A percentile compares a stretch with the other conserved stretches of the same genome.
phyloP scores from a whole-genome alignment of 176 grass and related monocot genomes.

The Guadua angustifolia region DNA sequence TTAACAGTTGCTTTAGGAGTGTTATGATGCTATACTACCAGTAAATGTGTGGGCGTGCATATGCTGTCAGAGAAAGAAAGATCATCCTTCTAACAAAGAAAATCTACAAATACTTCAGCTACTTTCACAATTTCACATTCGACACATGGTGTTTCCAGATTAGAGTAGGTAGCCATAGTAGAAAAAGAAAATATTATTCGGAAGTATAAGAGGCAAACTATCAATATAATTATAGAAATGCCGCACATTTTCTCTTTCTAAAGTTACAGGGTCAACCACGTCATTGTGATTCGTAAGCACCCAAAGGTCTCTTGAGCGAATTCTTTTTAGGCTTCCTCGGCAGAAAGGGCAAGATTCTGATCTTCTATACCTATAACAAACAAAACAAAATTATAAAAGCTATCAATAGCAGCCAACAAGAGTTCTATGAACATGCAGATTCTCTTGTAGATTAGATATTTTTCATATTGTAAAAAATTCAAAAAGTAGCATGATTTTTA shows the following conservation, averaged over 20 bases:
- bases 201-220: slow-evolving; percentile 61
- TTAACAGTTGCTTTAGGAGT: slow-evolving; percentile 12
- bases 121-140: slow-evolving; percentile 36
- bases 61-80: background rate
- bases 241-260: slow-evolving; percentile 58
- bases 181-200: slow-evolving; percentile 65
- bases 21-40: slow-evolving; percentile 6
- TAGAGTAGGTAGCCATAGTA: slow-evolving; percentile 64
- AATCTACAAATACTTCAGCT: slow-evolving; percentile 12
- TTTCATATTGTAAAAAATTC: background rate
- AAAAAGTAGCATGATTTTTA: background rate
- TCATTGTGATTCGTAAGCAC: slow-evolving; percentile 63
- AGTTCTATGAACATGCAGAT: background rate
- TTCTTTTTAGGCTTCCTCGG: slow-evolving; percentile 64
- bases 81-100: slow-evolving; percentile 20
- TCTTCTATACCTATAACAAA: slow-evolving; percentile 55
- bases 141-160: background rate
- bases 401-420: background rate
- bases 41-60: background rate
- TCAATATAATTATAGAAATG: slow-evolving; percentile 67
- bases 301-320: slow-evolving; percentile 67
- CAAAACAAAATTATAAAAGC: background rate
- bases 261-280: slow-evolving; percentile 52
- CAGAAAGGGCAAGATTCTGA: slow-evolving; percentile 72
- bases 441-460: background rate